Evolutionary conservation across 345 rosid species (phyloP).

Genomic region (Citrus maxima): DNA sequence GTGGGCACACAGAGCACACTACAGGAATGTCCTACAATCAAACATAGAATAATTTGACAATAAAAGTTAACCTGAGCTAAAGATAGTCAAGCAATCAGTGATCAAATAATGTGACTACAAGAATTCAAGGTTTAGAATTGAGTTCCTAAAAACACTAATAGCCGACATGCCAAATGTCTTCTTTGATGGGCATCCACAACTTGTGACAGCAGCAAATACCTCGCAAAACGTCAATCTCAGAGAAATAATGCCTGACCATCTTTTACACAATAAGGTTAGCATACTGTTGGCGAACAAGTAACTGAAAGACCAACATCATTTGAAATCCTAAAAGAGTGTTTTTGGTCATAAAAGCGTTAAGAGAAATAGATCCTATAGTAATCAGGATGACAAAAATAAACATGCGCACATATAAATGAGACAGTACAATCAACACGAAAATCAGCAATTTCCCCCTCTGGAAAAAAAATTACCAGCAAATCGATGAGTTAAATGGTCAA

Average conservation of each 20-base stretch:
- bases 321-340: background rate
- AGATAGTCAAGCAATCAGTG: background rate
- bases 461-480: background rate
- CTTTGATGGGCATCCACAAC: constrained; percentile 21
- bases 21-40: background rate
- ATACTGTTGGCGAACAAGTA: background rate
- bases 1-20: background rate
- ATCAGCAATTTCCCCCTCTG: background rate
- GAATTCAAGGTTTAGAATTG: background rate
- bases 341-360: background rate
- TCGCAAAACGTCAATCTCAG: constrained; percentile 19
- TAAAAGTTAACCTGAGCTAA: background rate
- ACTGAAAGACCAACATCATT: background rate
- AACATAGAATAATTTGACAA: background rate
- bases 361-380: background rate
- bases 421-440: background rate
- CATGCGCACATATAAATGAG: background rate
- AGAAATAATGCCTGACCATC: constrained; percentile 31
- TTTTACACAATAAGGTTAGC: constrained; percentile 27
- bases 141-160: background rate
- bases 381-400: background rate
- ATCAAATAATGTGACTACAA: background rate
- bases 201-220: constrained; percentile 13
- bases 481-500: background rate
- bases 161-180: constrained; percentile 21